Evolutionary conservation across 2,329 filamentous ascomycete genomes (phyloP), one percentile per base, ranked within the genome.

Genomic region (Colletotrichum lini): DNA sequence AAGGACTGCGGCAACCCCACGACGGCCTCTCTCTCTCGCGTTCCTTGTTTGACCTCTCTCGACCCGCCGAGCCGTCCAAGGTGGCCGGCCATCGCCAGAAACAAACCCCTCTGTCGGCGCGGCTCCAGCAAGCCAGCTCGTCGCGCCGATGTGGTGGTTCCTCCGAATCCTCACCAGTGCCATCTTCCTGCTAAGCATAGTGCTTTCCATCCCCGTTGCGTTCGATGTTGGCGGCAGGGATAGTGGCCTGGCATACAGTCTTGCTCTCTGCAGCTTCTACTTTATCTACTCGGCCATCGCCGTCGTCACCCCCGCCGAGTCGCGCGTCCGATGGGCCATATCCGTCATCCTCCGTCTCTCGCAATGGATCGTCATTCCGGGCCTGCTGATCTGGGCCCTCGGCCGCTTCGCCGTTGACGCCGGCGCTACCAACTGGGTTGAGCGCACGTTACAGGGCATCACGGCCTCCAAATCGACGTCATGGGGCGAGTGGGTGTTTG

Each of bases 141-240:
- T 77, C 79, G 81, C 78, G 76, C 80, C 85, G 83, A 97, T 98
- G 94, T 95, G 92, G 87, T 89, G 87, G 92, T 87, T 96, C 82
- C 90, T 95, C 82, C 92, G 92, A 80, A 88, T 92, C 81, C 80
- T 95, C 77, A 94, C 94, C 79, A 94, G 94, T 84, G 87, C 92
- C 80, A 84, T 94, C 83, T 98, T 98, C 84, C 91, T 98, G 77
- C 89, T 95, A 83, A 93, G 93, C 84, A 95, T 98, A 82, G 91
- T 98, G 79, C 93, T 98, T 80, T 98, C 95, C 73, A 96, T 99
- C 80, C 96, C 96, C 73, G 92, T 99, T 80, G 94, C 96, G 78
- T 98, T 98, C 85, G 96, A 99, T 89, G 96, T 98, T 78, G 96
- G 96, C 80, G 96, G 96, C 73, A 92, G 94, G 78, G 95, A 96